Percentiles rank a stretch among this genome's conserved stretches.
Conservation (phyloP, 345 rosid species). For the Eucalyptus melliodora region DNA sequence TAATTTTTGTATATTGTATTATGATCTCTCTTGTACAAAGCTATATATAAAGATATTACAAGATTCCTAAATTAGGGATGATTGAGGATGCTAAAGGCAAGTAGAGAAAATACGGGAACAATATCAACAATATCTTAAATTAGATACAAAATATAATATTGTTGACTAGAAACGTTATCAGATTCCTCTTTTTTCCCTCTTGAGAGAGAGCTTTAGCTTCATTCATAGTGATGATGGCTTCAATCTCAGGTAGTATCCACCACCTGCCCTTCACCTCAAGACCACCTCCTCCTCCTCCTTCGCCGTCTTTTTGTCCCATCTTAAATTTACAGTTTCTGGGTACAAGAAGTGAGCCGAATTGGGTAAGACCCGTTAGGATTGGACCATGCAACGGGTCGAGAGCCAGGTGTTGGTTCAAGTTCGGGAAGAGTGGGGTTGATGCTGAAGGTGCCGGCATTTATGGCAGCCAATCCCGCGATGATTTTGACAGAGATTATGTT, state of each 20-base stretch:
- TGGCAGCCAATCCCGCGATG: slow-evolving; percentile 78
- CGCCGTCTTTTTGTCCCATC: not conserved
- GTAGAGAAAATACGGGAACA: too few species aligned
- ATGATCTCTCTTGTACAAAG: too few species aligned
- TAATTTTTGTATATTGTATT: too few species aligned
- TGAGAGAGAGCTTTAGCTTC: not conserved
- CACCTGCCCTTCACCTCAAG: slow-evolving; percentile 13
- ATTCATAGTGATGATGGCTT: slow-evolving; percentile 2
- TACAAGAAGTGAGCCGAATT: slow-evolving; percentile 1
- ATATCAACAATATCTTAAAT: too few species aligned
- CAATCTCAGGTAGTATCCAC: not conserved
- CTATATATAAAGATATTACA: too few species aligned
- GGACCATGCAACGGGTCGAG: slow-evolving; percentile 60
- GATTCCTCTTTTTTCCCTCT: not conserved
- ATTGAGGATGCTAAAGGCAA: too few species aligned
- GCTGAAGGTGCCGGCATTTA: slow-evolving; percentile 94
- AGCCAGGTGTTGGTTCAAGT: slow-evolving; percentile 71
- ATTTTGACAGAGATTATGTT: slow-evolving; percentile 88
- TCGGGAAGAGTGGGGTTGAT: slow-evolving; percentile 80
- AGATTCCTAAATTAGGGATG: too few species aligned
- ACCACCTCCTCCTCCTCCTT: slow-evolving; percentile 11
- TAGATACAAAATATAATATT: too few species aligned
- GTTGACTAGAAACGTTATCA: too few species aligned
- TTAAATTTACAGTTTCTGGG: slow-evolving; percentile 48
- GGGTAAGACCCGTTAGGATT: slow-evolving; percentile 18